A percentile compares a stretch with the other conserved stretches of the same genome.
These are phyloP conservation scores for Cyclocybe cylindracea DNA, from an alignment of 768 basidiomycete genomes.

Conservation along the genomic window DNA sequence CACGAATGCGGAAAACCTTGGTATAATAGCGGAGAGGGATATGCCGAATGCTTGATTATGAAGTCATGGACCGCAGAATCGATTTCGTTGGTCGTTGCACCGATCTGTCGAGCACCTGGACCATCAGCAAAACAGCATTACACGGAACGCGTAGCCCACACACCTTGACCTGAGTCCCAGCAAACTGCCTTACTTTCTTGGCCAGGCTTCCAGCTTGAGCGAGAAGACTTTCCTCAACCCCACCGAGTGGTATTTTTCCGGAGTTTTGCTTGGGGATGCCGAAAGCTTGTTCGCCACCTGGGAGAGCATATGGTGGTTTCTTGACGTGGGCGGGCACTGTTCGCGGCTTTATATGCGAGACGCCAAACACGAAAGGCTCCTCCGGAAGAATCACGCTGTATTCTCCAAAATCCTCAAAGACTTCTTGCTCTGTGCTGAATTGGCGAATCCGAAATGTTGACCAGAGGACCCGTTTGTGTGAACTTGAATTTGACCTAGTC, in stretches of 20 bases:
- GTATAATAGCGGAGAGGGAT: slow-evolving; percentile 86
- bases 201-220: slow-evolving; percentile 59
- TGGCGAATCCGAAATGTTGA: too few relatives aligned
- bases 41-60: slow-evolving; percentile 68
- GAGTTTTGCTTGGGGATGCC: slow-evolving; percentile 10
- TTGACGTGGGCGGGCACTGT: slow-evolving; percentile 56
- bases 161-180: slow-evolving; percentile 56
- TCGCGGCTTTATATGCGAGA: slow-evolving; percentile 58
- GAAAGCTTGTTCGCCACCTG: slow-evolving; percentile 7
- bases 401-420: slow-evolving; percentile 41
- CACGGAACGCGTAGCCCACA: slow-evolving; percentile 3
- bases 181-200: slow-evolving; percentile 54
- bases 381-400: slow-evolving; percentile 66
- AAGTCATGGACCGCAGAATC: slow-evolving; percentile 74
- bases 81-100: slow-evolving; percentile 73
- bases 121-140: background rate
- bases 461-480: too few relatives aligned
- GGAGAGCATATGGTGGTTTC: slow-evolving; percentile 55
- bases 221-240: slow-evolving; percentile 51
- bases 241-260: slow-evolving; percentile 48
- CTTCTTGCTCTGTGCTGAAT: slow-evolving; percentile 12
- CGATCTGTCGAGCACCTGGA: slow-evolving; percentile 44
- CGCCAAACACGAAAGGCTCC: slow-evolving; percentile 67
- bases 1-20: slow-evolving; percentile 74
- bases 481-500: too few relatives aligned